Percentiles rank a stretch among this genome's conserved stretches.
Evolutionary conservation across 768 basidiomycete species (phyloP).

Genomic region (Trametes coccinea): DNA sequence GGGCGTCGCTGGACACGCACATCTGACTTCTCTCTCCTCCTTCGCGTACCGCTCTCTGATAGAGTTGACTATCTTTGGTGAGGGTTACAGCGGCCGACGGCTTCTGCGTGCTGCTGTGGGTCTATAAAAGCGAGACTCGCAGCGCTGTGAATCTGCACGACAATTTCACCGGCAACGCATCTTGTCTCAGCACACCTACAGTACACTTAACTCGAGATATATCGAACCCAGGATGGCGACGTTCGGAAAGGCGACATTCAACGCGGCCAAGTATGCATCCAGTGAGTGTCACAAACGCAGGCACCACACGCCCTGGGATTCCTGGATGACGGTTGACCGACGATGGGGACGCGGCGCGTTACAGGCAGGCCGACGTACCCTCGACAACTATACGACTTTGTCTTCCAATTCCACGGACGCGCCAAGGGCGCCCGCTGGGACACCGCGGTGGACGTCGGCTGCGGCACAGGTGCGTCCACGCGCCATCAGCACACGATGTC

Average conservation of each 20-base stretch:
- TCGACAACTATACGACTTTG: conserved; percentile 55
- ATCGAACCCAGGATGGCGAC: conserved; percentile 56
- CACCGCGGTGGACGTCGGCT: conserved; percentile 73
- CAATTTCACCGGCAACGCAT: too few species aligned
- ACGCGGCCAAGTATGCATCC: conserved; percentile 61
- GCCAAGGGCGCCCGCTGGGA: conserved; percentile 44
- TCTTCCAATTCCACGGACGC: conserved; percentile 58
- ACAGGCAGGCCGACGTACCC: conserved; percentile 75
- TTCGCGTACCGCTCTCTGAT: not conserved
- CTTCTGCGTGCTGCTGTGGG: not conserved
- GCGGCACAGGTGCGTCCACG: conserved; percentile 68
- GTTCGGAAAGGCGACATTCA: conserved; percentile 71
- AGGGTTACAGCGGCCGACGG: not conserved
- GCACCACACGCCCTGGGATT: too few species aligned
- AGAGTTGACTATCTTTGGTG: not conserved
- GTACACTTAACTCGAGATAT: too few species aligned
- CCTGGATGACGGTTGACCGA: not conserved
- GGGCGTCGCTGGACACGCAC: not conserved
- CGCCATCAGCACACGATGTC: not conserved
- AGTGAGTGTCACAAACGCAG: conserved; percentile 11
- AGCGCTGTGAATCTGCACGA: not conserved
- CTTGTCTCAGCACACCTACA: too few species aligned
- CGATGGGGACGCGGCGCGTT: too few species aligned
- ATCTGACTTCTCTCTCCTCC: not conserved
- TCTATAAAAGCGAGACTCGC: not conserved